phyloP scores from a whole-genome alignment of 441 rosid species.

The Lepidium campestre region DNA sequence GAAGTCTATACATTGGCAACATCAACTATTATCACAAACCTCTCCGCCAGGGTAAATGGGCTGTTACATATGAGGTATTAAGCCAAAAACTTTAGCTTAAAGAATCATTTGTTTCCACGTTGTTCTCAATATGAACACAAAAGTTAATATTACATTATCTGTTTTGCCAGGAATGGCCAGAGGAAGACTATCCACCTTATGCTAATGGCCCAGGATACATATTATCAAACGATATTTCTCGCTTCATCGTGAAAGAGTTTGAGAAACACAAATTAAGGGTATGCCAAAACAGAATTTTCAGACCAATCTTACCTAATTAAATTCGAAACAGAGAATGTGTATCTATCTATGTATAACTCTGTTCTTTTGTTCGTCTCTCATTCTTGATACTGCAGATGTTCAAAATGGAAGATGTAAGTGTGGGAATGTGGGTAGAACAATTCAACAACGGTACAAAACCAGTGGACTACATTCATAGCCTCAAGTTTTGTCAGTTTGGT shows the following conservation, averaged over 20 bases:
- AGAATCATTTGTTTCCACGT: background rate
- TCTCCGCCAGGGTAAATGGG: conserved; percentile 60
- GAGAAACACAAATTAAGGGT: conserved; percentile 40
- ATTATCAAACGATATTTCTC: conserved; percentile 54
- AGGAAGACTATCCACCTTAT: conserved; percentile 59
- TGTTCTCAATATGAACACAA: background rate
- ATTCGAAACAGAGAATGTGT: background rate
- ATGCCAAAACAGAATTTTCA: background rate
- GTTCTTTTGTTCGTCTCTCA: background rate
- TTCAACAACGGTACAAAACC: conserved; percentile 39
- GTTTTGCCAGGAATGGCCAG: conserved; percentile 51
- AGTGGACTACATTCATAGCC: conserved; percentile 45
- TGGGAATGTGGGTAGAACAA: conserved; percentile 70
- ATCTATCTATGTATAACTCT: background rate
- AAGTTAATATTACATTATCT: background rate
- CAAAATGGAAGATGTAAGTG: conserved; percentile 76
- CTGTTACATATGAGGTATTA: conserved; percentile 56
- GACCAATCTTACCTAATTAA: background rate
- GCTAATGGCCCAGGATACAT: conserved; percentile 81
- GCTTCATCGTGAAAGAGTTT: conserved; percentile 35
- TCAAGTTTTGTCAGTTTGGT: conserved; percentile 48
- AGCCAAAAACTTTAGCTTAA: background rate
- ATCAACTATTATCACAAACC: conserved; percentile 63
- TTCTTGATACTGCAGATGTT: conserved; percentile 43
- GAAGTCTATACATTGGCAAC: conserved; percentile 57